Percentiles rank a stretch among this genome's conserved stretches.
These are phyloP conservation scores for Suillus weaverae DNA, from an alignment of 768 basidiomycete genomes.

Conservation along the genomic window DNA sequence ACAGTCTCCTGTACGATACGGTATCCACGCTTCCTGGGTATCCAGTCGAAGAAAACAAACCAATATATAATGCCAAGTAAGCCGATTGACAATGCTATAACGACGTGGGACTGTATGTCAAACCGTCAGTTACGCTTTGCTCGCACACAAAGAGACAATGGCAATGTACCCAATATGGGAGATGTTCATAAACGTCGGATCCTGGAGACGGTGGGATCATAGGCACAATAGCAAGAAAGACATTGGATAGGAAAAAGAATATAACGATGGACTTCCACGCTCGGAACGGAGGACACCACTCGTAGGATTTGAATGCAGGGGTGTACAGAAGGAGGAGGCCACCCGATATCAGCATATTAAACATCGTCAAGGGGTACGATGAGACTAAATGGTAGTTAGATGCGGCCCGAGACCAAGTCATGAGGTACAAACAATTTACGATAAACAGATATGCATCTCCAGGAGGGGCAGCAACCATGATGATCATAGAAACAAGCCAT, in stretches of 20 bases:
- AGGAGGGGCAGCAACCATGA: slow-evolving; percentile 58
- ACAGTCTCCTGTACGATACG: slow-evolving; percentile 47
- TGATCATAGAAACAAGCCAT: slow-evolving; percentile 55
- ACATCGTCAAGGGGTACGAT: slow-evolving; percentile 56
- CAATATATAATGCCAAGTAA: slow-evolving; percentile 55
- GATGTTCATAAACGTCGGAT: slow-evolving; percentile 48
- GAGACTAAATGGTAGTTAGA: slow-evolving; percentile 39
- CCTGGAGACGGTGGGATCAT: slow-evolving; percentile 60
- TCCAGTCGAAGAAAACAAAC: slow-evolving; percentile 51
- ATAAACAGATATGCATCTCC: slow-evolving; percentile 78
- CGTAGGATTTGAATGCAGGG: slow-evolving; percentile 38
- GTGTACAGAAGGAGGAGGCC: slow-evolving; percentile 66
- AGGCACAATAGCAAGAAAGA: slow-evolving; percentile 63
- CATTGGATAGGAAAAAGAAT: slow-evolving; percentile 63
- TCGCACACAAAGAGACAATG: background rate
- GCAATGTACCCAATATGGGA: slow-evolving; percentile 68
- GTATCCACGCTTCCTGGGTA: slow-evolving; percentile 51
- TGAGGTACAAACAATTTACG: slow-evolving; percentile 51
- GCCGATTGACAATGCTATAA: slow-evolving; percentile 47
- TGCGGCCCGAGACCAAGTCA: background rate
- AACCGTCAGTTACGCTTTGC: background rate
- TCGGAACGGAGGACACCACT: slow-evolving; percentile 68
- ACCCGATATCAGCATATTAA: slow-evolving; percentile 59
- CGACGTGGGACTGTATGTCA: slow-evolving; percentile 46
- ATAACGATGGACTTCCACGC: slow-evolving; percentile 49